Evolutionary conservation across 2,329 filamentous ascomycete genomes (phyloP).

Genomic region (Tolypocladium sp.): DNA sequence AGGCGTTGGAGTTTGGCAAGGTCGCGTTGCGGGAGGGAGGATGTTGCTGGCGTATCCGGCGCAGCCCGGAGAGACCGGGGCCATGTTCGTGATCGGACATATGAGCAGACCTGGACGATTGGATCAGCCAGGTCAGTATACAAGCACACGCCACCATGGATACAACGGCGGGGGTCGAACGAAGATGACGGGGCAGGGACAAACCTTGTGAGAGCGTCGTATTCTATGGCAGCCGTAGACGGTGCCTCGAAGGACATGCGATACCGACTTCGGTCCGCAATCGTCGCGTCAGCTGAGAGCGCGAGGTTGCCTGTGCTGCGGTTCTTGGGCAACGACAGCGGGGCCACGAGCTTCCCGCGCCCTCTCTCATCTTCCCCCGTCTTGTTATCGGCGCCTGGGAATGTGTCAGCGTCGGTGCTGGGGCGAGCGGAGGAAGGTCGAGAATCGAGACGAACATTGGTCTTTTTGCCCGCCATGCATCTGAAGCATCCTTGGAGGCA

Average conservation of each 20-base stretch:
- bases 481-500: constrained; percentile 32
- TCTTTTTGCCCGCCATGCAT: constrained; percentile 32
- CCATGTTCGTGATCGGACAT: constrained; percentile 83
- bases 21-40: constrained; percentile 53
- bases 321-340: constrained; percentile 52
- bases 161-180: background rate
- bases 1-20: constrained; percentile 51
- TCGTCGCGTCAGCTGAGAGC: constrained; percentile 31
- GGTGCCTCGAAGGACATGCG: constrained; percentile 72
- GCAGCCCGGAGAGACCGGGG: constrained; percentile 74
- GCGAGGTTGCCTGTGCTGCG: constrained; percentile 55
- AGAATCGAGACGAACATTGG: constrained; percentile 22
- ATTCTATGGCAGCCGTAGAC: constrained; percentile 46
- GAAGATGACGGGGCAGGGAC: constrained; percentile 8
- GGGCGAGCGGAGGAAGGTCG: background rate
- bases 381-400: constrained; percentile 22
- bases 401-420: constrained; percentile 10
- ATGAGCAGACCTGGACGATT: constrained; percentile 59
- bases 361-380: constrained; percentile 28
- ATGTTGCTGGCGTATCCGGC: constrained; percentile 86
- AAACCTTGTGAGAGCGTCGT: constrained; percentile 67
- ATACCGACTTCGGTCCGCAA: constrained; percentile 52
- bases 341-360: constrained; percentile 34
- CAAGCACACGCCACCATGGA: background rate
- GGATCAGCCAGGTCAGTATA: constrained; percentile 16